Evolutionary conservation across 495 filamentous ascomycete genomes (phyloP).

Genomic region (Penicillium subrubescens): DNA sequence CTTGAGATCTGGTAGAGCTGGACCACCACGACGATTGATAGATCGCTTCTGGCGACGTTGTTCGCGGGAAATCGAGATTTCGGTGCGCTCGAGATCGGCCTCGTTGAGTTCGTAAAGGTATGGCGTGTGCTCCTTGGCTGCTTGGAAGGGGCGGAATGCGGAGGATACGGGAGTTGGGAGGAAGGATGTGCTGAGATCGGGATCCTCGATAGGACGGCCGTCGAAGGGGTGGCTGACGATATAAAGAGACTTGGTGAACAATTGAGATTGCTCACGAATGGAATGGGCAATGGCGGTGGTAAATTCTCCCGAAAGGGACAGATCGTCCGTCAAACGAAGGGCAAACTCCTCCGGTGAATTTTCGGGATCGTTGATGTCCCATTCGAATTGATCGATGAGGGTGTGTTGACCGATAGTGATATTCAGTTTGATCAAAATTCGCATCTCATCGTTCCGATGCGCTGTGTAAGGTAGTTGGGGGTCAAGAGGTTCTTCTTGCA

Average conservation of each 20-base stretch:
- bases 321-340: constrained; percentile 79
- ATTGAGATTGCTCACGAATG: constrained; percentile 91
- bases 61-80: constrained; percentile 89
- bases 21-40: constrained; percentile 89
- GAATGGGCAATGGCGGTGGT: constrained; percentile 96
- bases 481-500: constrained; percentile 88
- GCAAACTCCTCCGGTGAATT: constrained; percentile 97
- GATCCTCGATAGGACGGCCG: constrained; percentile 87
- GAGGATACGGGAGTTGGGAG: constrained; percentile 80
- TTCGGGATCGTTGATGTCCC: constrained; percentile 93
- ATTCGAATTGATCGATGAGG: constrained; percentile 95
- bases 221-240: constrained; percentile 93
- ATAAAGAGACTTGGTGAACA: constrained; percentile 92
- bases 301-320: constrained; percentile 94
- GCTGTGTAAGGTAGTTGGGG: constrained; percentile 87
- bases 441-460: constrained; percentile 99
- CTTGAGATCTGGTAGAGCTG: constrained; percentile 93
- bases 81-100: constrained; percentile 83
- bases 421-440: constrained; percentile 90
- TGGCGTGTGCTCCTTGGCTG: constrained; percentile 89
- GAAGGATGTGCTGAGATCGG: constrained; percentile 82
- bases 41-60: constrained; percentile 93
- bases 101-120: constrained; percentile 94
- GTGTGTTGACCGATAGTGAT: constrained; percentile 97
- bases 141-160: constrained; percentile 84